Evolutionary conservation across 352 stramenopile genomes (phyloP), one percentile per base, ranked within the genome.

Genomic region (Pythium phragmiticola): DNA sequence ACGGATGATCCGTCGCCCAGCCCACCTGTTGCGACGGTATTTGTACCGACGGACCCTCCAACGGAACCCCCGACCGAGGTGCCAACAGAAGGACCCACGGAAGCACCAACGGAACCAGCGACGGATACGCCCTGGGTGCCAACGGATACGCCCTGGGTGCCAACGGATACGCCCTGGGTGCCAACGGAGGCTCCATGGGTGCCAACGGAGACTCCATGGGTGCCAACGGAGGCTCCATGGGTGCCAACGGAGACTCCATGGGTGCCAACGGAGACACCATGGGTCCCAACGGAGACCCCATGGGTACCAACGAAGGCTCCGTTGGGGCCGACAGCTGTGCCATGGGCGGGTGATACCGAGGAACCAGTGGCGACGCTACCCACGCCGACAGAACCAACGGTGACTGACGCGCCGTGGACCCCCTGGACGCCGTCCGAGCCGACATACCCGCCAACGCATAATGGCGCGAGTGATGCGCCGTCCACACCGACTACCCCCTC

Each of bases 1-100:
- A 63, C 57, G 48, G 43, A 60, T 4, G 26, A 11, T 4, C 54
- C 41, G 26, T 58, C 19, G 52, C 19, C 34, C 7, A 33, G 7
- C 4, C 45, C 9, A 50, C 49, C 11, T 6, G 39, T 11, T 14
- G 39, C 54, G n/a, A 39, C 48, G 28, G 39, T 13, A n/a, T 50
- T 21, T 9, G 14, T 14, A 17, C 33, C n/a, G 26, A 62, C 26
- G 45, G 56, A 54, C 33, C 28, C 53, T 30, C 26, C 26, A 30
- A 5, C 26, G 26, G 21, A 21, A 21, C 21, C 21, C 21, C 21
- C 21, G 21, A 21, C 21, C 0, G 21, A 21, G 21, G 21, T 21
- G 21, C 21, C 21, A 21, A 21, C 21, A 21, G 21, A 21, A 21
- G 21, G 21, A 30, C 26, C 26, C 26, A 30, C 26, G 26, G 4